Evolutionary conservation across 2,329 filamentous ascomycete genomes (phyloP).

Genomic region (Scedosporium minutisporum): DNA sequence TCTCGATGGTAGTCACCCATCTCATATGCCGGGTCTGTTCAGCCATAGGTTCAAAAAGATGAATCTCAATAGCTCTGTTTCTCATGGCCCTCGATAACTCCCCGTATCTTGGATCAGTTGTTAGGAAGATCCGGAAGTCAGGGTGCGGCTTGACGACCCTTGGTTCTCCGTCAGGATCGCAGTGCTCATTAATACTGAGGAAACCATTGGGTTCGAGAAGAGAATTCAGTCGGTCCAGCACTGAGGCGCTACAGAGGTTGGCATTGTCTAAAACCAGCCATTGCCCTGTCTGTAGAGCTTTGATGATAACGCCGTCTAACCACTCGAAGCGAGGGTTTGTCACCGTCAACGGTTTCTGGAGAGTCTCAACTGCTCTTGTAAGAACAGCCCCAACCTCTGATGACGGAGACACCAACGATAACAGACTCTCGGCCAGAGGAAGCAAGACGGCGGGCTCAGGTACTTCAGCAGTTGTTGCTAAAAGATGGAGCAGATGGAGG

Average conservation of each 20-base stretch:
- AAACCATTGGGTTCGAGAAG: constrained; percentile 83
- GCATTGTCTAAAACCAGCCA: constrained; percentile 97
- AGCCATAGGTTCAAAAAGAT: constrained; percentile 44
- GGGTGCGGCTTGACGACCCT: constrained; percentile 72
- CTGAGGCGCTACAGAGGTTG: constrained; percentile 90
- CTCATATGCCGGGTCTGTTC: constrained; percentile 21
- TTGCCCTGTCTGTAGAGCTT: constrained; percentile 73
- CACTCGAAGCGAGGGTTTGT: constrained; percentile 83
- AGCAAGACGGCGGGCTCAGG: constrained; percentile 26
- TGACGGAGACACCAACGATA: constrained; percentile 29
- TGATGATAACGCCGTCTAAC: constrained; percentile 86
- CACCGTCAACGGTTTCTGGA: constrained; percentile 45
- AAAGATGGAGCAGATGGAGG: constrained; percentile 39
- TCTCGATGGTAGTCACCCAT: constrained; percentile 38
- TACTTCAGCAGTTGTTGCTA: constrained; percentile 29
- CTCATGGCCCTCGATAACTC: constrained; percentile 95
- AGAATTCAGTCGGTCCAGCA: constrained; percentile 89
- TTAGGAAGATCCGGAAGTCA: constrained; percentile 86
- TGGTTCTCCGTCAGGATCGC: constrained; percentile 69
- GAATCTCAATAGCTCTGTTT: constrained; percentile 87
- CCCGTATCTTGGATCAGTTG: constrained; percentile 82
- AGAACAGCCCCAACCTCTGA: constrained; percentile 38
- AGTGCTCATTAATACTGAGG: constrained; percentile 88
- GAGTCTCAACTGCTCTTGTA: constrained; percentile 36
- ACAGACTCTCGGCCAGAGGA: constrained; percentile 27